These are phyloP conservation scores for Bipolaris gigantea DNA, from an alignment of 2,329 filamentous ascomycete species.

Conservation along the genomic window DNA sequence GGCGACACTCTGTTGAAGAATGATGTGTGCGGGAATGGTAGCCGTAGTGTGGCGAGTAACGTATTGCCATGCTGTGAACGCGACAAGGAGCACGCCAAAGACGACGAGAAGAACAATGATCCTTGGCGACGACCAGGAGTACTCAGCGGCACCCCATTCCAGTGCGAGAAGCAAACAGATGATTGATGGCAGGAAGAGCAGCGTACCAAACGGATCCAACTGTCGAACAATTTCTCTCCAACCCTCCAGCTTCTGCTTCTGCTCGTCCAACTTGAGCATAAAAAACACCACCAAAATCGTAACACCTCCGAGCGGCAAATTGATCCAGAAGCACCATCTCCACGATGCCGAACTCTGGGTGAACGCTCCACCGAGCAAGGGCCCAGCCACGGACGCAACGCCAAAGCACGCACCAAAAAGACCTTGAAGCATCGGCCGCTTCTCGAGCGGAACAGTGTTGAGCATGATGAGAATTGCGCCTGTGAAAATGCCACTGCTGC, in stretches of 20 bases:
- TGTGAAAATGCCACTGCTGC: constrained; percentile 38
- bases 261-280: constrained; percentile 39
- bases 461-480: constrained; percentile 41
- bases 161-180: constrained; percentile 52
- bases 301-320: constrained; percentile 55
- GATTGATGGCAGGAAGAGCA: constrained; percentile 48
- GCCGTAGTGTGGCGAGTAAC: constrained; percentile 46
- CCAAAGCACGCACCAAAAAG: constrained; percentile 46
- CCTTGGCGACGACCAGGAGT: constrained; percentile 46
- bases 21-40: constrained; percentile 48
- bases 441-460: constrained; percentile 45
- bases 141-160: constrained; percentile 53
- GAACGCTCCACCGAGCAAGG: constrained; percentile 50
- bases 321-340: constrained; percentile 55
- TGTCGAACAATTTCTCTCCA: constrained; percentile 41
- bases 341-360: constrained; percentile 47
- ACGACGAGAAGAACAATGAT: constrained; percentile 49
- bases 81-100: constrained; percentile 45
- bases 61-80: constrained; percentile 46
- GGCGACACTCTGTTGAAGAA: constrained; percentile 48
- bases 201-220: constrained; percentile 49
- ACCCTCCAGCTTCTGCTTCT: constrained; percentile 30
- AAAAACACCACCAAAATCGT: constrained; percentile 41
- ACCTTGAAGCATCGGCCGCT: constrained; percentile 47
- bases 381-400: constrained; percentile 48